Evolutionary conservation across 495 filamentous ascomycete species (phyloP), one percentile per base, ranked within the genome.

Genomic region (Rhypophila decipiens): DNA sequence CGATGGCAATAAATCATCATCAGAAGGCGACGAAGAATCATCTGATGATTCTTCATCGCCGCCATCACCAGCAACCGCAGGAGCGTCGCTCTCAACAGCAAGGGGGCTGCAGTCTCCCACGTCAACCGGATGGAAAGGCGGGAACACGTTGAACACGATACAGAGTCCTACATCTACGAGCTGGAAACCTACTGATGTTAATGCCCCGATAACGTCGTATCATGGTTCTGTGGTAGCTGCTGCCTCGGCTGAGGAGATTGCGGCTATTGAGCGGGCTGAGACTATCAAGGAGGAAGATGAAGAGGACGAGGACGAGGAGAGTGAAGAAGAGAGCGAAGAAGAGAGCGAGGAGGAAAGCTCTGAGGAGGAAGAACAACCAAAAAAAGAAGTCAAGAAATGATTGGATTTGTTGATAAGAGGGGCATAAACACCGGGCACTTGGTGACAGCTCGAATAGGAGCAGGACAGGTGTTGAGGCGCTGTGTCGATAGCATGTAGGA

Each of bases 151-250:
- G 17, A 51, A 46, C 11, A 56, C 64, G 13, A 38, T 75, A 44
- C 74, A 77, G 53, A 69, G 63, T 42, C 71, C 74, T 23, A 73
- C 60, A 21, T 61, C 64, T 39, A 67, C 64, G 8, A 64, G 60
- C 7, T 76, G 72, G 73, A 65, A 68, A 52, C 64, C 68, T n/a
- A 61, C 55, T 10, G 69, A 67, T 37, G 53, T 65, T 13, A 54
- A 66, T 18, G 44, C 53, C 24, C 63, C 66, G 17, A 55, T 66
- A 20, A 60, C 64, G 19, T 57, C 50, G 17, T 65, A 42, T 46
- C 54, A 61, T 54, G 70, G 56, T 7, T 48, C 60, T 5, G 11
- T 41, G 1, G 44, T 72, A 22, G 47, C 52, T 31, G 39, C 13
- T 2, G 68, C 60, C 7, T 51, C 61, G 17, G 24, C 55, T 2